A percentile compares a stretch with the other conserved stretches of the same genome.
Evolutionary conservation across 805 yeast species (phyloP).

Genomic region (Teunomyces pallodes): DNA sequence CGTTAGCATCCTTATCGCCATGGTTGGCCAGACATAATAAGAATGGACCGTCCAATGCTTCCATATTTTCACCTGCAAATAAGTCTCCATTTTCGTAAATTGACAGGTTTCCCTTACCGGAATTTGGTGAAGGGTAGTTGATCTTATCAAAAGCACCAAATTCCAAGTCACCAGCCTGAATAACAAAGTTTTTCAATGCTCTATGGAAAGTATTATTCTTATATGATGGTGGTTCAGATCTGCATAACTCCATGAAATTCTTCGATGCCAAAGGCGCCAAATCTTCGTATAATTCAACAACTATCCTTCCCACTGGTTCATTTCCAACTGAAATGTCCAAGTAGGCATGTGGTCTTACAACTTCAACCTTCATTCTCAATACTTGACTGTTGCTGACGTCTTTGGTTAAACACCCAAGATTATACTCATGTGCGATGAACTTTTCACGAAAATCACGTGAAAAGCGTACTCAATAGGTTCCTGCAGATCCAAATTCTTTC

Average conservation of each 20-base stretch:
- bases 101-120: conserved; percentile 37
- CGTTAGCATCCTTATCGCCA: conserved; percentile 47
- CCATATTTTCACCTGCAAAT: conserved; percentile 60
- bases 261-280: conserved; percentile 56
- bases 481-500: neutral
- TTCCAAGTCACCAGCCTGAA: conserved; percentile 64
- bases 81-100: conserved; percentile 17
- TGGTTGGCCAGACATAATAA: conserved; percentile 64
- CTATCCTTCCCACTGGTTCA: conserved; percentile 54
- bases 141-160: conserved; percentile 26
- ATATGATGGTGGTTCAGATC: conserved; percentile 25
- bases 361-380: conserved; percentile 29
- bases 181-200: conserved; percentile 64
- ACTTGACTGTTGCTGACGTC: neutral
- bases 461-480: neutral
- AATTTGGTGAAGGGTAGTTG: conserved; percentile 20
- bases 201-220: conserved; percentile 55
- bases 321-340: conserved; percentile 53
- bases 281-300: conserved; percentile 47
- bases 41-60: conserved; percentile 45
- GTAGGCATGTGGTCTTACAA: conserved; percentile 31
- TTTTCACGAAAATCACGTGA: neutral
- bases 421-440: neutral
- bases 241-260: conserved; percentile 51
- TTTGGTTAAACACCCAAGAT: neutral